Evolutionary conservation across 768 basidiomycete species (phyloP).

Genomic region (Phanerochaete sordida): DNA sequence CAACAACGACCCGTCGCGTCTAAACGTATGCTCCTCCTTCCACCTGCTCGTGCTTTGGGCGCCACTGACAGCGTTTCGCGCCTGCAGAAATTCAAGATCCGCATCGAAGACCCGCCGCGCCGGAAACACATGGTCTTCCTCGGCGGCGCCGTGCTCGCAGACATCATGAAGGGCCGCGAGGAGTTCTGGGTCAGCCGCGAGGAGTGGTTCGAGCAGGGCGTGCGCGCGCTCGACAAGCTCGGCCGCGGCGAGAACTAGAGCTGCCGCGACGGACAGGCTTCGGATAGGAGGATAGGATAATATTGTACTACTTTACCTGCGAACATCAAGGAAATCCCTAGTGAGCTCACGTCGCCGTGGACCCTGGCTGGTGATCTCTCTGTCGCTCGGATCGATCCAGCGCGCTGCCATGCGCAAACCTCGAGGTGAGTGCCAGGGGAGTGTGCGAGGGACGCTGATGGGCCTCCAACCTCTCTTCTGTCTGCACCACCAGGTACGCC

Average conservation of each 20-base stretch:
- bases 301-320: neutral
- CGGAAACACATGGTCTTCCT: conserved; percentile 99
- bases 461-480: too few species aligned
- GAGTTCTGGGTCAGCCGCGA: conserved; percentile 95
- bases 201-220: conserved; percentile 94
- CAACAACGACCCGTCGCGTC: conserved; percentile 71
- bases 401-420: too few species aligned
- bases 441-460: too few species aligned
- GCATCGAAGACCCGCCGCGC: conserved; percentile 96
- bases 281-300: neutral
- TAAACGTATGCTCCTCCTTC: conserved; percentile 65
- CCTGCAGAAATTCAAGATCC: conserved; percentile 97
- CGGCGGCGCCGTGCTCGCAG: conserved; percentile 96
- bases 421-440: too few species aligned
- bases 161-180: conserved; percentile 94
- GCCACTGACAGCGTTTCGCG: neutral
- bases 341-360: too few species aligned
- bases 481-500: too few species aligned
- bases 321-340: neutral
- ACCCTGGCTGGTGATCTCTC: too few species aligned
- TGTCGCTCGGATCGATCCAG: too few species aligned
- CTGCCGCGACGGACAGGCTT: neutral
- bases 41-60: neutral
- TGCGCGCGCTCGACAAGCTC: conserved; percentile 79
- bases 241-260: conserved; percentile 52